phyloP scores from a whole-genome alignment of 805 yeast species.

The Blastobotrys mokoenaii region DNA sequence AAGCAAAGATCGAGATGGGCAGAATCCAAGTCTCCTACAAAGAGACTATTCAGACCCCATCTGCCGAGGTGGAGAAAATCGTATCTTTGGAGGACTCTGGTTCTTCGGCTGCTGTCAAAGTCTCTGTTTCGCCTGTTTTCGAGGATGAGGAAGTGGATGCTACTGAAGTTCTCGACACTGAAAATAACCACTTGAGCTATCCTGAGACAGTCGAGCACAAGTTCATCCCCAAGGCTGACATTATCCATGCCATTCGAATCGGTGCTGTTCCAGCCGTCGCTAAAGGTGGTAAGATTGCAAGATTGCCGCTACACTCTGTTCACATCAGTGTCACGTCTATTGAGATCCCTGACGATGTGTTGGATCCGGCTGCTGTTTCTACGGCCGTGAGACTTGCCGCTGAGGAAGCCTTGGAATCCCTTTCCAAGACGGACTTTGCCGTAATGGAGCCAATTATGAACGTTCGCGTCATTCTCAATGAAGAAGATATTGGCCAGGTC shows the following conservation, averaged over 20 bases:
- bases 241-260: constrained; percentile 20
- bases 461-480: constrained; percentile 55
- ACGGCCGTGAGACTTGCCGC: constrained; percentile 40
- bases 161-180: constrained; percentile 33
- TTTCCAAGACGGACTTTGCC: constrained; percentile 31
- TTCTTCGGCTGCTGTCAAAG: constrained; percentile 24
- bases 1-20: constrained; percentile 73
- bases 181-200: constrained; percentile 30
- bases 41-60: constrained; percentile 43
- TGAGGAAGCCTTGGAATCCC: constrained; percentile 29
- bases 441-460: constrained; percentile 86
- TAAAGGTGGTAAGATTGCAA: constrained; percentile 34
- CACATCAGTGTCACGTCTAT: constrained; percentile 46
- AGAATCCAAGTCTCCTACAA: constrained; percentile 84
- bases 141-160: constrained; percentile 18
- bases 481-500: constrained; percentile 72
- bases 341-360: constrained; percentile 45
- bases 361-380: constrained; percentile 34
- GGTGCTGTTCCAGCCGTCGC: constrained; percentile 36
- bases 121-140: constrained; percentile 23
- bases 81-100: constrained; percentile 24
- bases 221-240: constrained; percentile 22
- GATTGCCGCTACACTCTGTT: constrained; percentile 52
- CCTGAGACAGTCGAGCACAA: constrained; percentile 20
- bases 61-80: constrained; percentile 11